These are phyloP conservation scores for Lagerstroemia speciosa DNA, from an alignment of 345 rosid genomes.

Conservation along the genomic window DNA sequence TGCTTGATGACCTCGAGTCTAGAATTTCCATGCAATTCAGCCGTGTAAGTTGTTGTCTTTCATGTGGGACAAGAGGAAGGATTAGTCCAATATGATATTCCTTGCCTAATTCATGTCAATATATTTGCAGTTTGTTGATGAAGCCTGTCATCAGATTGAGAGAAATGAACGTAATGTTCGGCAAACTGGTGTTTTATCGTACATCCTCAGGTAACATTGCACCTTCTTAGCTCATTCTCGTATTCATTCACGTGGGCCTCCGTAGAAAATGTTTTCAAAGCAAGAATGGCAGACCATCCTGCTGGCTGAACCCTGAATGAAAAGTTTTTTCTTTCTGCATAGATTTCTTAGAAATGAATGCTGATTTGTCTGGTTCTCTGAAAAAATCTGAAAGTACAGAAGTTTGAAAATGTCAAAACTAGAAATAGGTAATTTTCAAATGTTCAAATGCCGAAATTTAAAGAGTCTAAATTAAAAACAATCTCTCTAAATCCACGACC, in stretches of 20 bases:
- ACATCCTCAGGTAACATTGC: constrained; percentile 67
- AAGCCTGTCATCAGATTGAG: constrained; percentile 96
- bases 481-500: not conserved
- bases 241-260: not conserved
- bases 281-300: not conserved
- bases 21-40: constrained; percentile 85
- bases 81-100: not conserved
- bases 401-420: not conserved
- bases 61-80: not conserved
- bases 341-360: not conserved
- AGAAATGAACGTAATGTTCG: constrained; percentile 83
- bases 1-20: constrained; percentile 92
- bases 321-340: not conserved
- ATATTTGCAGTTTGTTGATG: constrained; percentile 78
- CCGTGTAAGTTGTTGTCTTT: constrained; percentile 59
- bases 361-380: not conserved
- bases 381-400: not conserved
- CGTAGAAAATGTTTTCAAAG: not conserved
- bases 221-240: not conserved
- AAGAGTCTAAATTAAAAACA: no score
- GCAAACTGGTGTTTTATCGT: constrained; percentile 84
- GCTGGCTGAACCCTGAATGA: not conserved
- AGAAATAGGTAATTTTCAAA: no score
- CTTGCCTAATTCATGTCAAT: not conserved
- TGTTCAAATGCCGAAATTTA: no score